A percentile compares a stretch with the other conserved stretches of the same genome.
phyloP scores from a whole-genome alignment of 2,329 filamentous ascomycete species.

The Fusarium sp. region DNA sequence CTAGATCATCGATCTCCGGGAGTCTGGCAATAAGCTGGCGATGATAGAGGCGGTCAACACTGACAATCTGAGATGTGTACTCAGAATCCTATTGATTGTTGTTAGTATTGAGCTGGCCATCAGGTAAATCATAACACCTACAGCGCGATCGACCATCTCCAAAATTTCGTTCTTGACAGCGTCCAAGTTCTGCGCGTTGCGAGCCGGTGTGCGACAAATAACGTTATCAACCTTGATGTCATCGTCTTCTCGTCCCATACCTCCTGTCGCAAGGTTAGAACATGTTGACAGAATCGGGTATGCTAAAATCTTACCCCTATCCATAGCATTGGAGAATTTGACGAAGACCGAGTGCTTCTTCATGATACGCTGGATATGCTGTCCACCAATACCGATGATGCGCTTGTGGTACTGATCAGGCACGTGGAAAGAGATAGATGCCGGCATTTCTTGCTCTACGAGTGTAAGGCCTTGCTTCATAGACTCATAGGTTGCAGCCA shows the following conservation, averaged over 20 bases:
- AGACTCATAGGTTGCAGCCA: conserved; percentile 90
- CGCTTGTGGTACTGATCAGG: conserved; percentile 99
- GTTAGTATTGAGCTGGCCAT: conserved; percentile 12
- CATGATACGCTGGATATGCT: conserved; percentile 99
- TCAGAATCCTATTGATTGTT: conserved; percentile 80
- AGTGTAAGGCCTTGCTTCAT: conserved; percentile 93
- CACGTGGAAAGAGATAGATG: conserved; percentile 98
- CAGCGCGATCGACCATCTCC: conserved; percentile 97
- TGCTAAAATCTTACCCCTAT: conserved; percentile 71
- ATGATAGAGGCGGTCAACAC: conserved; percentile 94
- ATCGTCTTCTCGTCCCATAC: conserved; percentile 94
- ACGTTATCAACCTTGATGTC: conserved; percentile 99
- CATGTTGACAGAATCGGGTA: conserved; percentile 12
- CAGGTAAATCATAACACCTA: conserved; percentile 58
- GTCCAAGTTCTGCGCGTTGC: conserved; percentile 96
- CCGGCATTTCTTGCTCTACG: conserved; percentile 99
- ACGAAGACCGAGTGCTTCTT: conserved; percentile 99
- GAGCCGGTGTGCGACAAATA: conserved; percentile 95
- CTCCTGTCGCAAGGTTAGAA: conserved; percentile 53
- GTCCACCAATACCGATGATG: conserved; percentile 97
- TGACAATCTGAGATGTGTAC: conserved; percentile 93
- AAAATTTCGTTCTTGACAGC: conserved; percentile 99
- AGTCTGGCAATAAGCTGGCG: conserved; percentile 92
- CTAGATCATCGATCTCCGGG: conserved; percentile 89
- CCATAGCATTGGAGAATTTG: conserved; percentile 99